A percentile compares a stretch with the other conserved stretches of the same genome.
phyloP scores from a whole-genome alignment of 1,284 basidiomycete genomes.

The Pterulicium gracile region DNA sequence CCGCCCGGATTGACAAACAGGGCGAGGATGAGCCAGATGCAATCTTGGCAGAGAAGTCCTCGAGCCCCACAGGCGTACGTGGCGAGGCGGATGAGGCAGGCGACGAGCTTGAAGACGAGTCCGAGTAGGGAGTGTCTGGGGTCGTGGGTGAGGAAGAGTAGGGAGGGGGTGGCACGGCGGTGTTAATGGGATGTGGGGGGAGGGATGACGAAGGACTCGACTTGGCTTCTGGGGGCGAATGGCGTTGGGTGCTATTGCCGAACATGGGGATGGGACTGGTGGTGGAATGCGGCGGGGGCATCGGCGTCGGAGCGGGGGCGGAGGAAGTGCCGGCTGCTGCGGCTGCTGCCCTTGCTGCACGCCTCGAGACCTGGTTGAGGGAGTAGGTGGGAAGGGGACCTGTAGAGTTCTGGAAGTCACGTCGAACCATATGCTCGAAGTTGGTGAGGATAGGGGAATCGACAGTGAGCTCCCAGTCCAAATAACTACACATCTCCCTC shows the following conservation, averaged over 20 bases:
- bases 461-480: constrained; percentile 86
- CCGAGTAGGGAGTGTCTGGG: constrained; percentile 33
- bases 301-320: constrained; percentile 21
- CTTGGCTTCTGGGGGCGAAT: constrained; percentile 24
- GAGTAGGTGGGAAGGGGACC: constrained; percentile 50
- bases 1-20: constrained; percentile 17
- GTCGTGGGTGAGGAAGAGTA: constrained; percentile 24
- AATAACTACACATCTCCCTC: constrained; percentile 63
- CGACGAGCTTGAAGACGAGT: constrained; percentile 38
- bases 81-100: constrained; percentile 46
- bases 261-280: constrained; percentile 37
- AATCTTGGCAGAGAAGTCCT: constrained; percentile 35
- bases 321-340: constrained; percentile 21
- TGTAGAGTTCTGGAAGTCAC: constrained; percentile 42
- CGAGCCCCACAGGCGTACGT: constrained; percentile 37
- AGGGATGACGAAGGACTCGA: constrained; percentile 10
- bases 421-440: constrained; percentile 53
- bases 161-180: constrained; percentile 17
- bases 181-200: constrained; percentile 14
- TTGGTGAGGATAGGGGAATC: constrained; percentile 52
- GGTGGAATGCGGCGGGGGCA: constrained; percentile 40
- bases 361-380: constrained; percentile 44
- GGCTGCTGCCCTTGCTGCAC: constrained; percentile 28
- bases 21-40: constrained; percentile 28
- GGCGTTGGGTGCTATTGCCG: constrained; percentile 26